Evolutionary conservation across 176 grass and related monocot species (phyloP), one percentile per base, ranked within the genome.

Genomic region (Metroxylon sagu): DNA sequence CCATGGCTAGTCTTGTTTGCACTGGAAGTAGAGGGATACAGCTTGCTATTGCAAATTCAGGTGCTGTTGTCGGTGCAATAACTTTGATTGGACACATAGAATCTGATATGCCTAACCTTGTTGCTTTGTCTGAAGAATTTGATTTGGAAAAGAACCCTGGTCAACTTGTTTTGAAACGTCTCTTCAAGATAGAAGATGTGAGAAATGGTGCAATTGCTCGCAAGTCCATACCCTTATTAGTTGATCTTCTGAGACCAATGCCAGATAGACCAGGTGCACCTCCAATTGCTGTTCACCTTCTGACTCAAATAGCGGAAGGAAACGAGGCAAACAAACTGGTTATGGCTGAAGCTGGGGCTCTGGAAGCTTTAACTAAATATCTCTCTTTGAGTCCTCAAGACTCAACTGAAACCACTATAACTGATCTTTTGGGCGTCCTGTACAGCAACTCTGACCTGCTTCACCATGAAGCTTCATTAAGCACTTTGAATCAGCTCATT

Each of bases 301-400:
- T 96, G 69, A 96, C 80, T 59, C 67, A 68, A 64, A 76, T 96
- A 70, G 91, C 91, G 4, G 80, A 87, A 72, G 74, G 75, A 19
- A 90, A 69, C 18, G 86, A 90, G 16, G 25, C 64, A 66, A 90
- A 90, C 71, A 96, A 90, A 79, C 63, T 90, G 52, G 84, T 58
- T 62, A 96, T 96, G 80, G 91, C 86, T 26, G 91, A 96, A 64
- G 84, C 83, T 59, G 91, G 91, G 74, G 86, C 78, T 19, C 50
- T 96, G 17, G 91, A 96, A 53, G 80, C 91, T 67, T 77, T 96
- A 74, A 96, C 77, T 16, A 96, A 82, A 67, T 96, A 96, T 76
- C 78, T 96, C 74, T 96, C 91, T 84, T 86, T 96, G 74, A 85
- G 91, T 62, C 91, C 91, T 21, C 86, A 96, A 82, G 80, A 88